These are phyloP conservation scores for Malassezia sp. DNA, from an alignment of 1,284 basidiomycete species.

Conservation along the genomic window DNA sequence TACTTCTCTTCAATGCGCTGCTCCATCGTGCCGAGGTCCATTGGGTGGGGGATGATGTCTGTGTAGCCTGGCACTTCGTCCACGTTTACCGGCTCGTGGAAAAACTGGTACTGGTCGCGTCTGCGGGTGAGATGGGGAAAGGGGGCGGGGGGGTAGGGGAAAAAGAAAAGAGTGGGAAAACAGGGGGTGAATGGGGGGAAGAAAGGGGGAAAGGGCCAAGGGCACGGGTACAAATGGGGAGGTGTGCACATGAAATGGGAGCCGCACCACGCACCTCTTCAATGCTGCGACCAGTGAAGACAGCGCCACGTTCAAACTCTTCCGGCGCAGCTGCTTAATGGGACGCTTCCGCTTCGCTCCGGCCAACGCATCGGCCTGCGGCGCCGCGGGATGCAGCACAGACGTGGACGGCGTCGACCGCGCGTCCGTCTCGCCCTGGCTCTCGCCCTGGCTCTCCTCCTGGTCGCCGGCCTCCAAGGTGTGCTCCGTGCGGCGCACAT, in stretches of 20 bases:
- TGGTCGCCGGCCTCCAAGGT: background rate
- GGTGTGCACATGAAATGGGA: no score
- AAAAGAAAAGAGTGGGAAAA: no score
- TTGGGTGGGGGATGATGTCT: slow-evolving; percentile 60
- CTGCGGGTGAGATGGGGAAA: no score
- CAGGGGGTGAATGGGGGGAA: no score
- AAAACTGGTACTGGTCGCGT: slow-evolving; percentile 76
- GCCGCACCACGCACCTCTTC: slow-evolving; percentile 3
- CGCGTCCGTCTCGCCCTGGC: background rate
- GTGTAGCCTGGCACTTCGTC: slow-evolving; percentile 59
- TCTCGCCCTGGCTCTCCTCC: background rate
- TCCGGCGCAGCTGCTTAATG: slow-evolving; percentile 13
- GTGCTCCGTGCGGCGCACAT: no score
- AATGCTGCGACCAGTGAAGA: slow-evolving; percentile 5
- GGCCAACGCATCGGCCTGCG: background rate
- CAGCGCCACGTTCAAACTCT: slow-evolving; percentile 7
- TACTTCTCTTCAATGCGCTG: slow-evolving; percentile 24
- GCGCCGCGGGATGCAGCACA: background rate
- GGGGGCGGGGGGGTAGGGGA: no score
- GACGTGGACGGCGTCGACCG: background rate
- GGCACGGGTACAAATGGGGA: no score
- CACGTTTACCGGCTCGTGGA: slow-evolving; percentile 60
- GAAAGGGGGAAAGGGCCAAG: no score
- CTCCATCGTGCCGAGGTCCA: slow-evolving; percentile 72
- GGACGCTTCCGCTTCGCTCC: slow-evolving; percentile 6